A percentile compares a stretch with the other conserved stretches of the same genome.
These are phyloP conservation scores for Beauveria asiatica DNA, from an alignment of 2,329 filamentous ascomycete species.

Conservation along the genomic window DNA sequence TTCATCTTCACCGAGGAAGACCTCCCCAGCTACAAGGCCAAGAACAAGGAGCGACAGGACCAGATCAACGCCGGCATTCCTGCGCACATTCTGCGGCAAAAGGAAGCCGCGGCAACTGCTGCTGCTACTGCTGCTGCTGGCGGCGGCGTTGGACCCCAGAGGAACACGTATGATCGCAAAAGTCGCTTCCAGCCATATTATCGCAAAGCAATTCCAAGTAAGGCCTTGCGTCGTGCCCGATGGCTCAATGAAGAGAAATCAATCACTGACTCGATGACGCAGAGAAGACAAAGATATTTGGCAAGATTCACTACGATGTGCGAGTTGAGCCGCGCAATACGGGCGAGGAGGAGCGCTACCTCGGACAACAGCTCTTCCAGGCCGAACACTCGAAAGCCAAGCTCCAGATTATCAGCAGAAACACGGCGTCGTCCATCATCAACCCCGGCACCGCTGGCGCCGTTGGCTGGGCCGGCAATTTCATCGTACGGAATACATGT, in stretches of 20 bases:
- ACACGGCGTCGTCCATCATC: slow-evolving; percentile 43
- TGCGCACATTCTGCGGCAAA: slow-evolving; percentile 42
- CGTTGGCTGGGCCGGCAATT: slow-evolving; percentile 33
- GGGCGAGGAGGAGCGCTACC: slow-evolving; percentile 56
- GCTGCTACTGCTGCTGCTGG: slow-evolving; percentile 7
- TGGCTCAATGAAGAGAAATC: neutral
- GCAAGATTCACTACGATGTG: slow-evolving; percentile 66
- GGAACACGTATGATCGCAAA: slow-evolving; percentile 36
- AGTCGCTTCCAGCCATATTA: slow-evolving; percentile 50
- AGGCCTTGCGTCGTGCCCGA: slow-evolving; percentile 22
- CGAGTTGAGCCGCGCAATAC: slow-evolving; percentile 66
- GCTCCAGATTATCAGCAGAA: slow-evolving; percentile 41
- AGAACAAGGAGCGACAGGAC: slow-evolving; percentile 46
- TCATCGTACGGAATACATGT: slow-evolving; percentile 43
- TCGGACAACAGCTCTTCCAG: slow-evolving; percentile 47
- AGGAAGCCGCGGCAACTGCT: slow-evolving; percentile 17
- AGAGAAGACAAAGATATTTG: slow-evolving; percentile 73
- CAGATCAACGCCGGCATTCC: slow-evolving; percentile 52
- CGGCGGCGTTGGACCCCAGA: slow-evolving; percentile 29
- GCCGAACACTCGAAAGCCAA: slow-evolving; percentile 42
- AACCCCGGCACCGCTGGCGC: slow-evolving; percentile 42
- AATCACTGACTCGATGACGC: slow-evolving; percentile 15
- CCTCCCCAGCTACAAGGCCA: slow-evolving; percentile 47
- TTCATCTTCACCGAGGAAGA: slow-evolving; percentile 93
- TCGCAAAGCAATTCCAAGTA: slow-evolving; percentile 67